phyloP scores from a whole-genome alignment of 306 rosid species.

The Citrullus amarus region DNA sequence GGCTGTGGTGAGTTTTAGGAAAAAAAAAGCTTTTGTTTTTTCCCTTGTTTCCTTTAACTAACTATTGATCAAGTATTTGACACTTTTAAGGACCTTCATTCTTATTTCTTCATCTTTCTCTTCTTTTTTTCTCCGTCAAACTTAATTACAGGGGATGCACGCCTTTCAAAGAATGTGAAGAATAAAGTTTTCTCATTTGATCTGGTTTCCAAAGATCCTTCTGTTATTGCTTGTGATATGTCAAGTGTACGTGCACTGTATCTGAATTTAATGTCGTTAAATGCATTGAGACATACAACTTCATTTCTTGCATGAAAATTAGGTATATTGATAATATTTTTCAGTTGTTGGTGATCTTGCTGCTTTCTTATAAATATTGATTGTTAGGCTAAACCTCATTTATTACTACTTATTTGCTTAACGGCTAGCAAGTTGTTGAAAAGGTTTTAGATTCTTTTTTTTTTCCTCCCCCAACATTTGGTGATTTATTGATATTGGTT shows the following conservation, averaged over 20 bases:
- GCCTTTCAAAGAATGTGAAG: constrained; percentile 64
- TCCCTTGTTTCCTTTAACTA: neutral
- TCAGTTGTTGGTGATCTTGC: neutral
- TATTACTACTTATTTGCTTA: neutral
- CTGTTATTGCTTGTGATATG: constrained; percentile 83
- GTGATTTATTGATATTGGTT: neutral
- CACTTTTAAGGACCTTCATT: neutral
- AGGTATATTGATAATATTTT: neutral
- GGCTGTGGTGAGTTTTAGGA: constrained; percentile 68
- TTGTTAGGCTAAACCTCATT: neutral
- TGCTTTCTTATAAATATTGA: neutral
- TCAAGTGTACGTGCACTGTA: constrained; percentile 49
- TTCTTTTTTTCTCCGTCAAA: constrained; percentile 8
- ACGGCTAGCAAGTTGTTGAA: neutral
- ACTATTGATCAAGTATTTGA: neutral
- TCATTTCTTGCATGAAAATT: neutral
- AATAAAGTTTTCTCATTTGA: constrained; percentile 82
- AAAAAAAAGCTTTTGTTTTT: neutral
- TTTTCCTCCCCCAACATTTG: neutral
- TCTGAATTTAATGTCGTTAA: neutral
- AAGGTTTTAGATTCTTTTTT: neutral
- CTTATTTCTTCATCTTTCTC: neutral
- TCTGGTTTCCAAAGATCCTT: constrained; percentile 72
- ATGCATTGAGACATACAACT: neutral
- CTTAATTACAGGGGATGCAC: constrained; percentile 73